phyloP scores from a whole-genome alignment of 179 eudicot species.

The Heliamphora pulchella region DNA sequence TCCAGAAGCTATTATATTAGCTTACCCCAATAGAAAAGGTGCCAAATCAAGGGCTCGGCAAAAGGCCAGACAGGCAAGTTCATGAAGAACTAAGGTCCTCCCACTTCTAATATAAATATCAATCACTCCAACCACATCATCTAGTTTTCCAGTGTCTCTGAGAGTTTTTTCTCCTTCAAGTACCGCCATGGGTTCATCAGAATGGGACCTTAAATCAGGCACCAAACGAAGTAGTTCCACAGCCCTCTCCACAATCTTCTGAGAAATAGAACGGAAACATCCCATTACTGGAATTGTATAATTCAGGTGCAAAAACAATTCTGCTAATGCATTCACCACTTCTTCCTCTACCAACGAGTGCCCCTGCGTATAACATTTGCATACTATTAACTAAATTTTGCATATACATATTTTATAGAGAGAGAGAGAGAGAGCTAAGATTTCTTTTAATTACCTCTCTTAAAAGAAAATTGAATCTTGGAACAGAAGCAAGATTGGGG shows the following conservation, averaged over 20 bases:
- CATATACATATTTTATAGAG: neutral
- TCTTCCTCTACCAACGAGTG: slow-evolving; percentile 49
- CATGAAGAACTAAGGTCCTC: slow-evolving; percentile 73
- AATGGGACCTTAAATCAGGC: slow-evolving; percentile 39
- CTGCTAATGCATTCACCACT: slow-evolving; percentile 52
- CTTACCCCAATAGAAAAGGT: slow-evolving; percentile 65
- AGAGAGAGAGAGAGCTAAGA: neutral
- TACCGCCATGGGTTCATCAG: slow-evolving; percentile 26
- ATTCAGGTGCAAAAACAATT: slow-evolving; percentile 55
- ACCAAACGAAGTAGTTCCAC: slow-evolving; percentile 46
- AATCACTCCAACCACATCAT: slow-evolving; percentile 35
- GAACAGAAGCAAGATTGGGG: slow-evolving; percentile 39
- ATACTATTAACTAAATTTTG: neutral
- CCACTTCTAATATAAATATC: slow-evolving; percentile 47
- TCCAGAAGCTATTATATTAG: neutral
- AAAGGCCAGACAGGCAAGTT: slow-evolving; percentile 76
- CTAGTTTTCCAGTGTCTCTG: slow-evolving; percentile 37
- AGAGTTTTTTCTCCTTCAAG: slow-evolving; percentile 32
- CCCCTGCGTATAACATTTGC: slow-evolving; percentile 39
- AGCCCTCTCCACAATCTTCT: slow-evolving; percentile 48
- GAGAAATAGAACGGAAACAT: slow-evolving; percentile 69
- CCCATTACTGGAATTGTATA: slow-evolving; percentile 81
- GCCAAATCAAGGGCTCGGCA: slow-evolving; percentile 69
- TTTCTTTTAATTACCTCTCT: slow-evolving; percentile 39
- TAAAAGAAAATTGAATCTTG: slow-evolving; percentile 28